Conservation (phyloP, 1,284 basidiomycete species). For the Xerocomus minutiporus region DNA sequence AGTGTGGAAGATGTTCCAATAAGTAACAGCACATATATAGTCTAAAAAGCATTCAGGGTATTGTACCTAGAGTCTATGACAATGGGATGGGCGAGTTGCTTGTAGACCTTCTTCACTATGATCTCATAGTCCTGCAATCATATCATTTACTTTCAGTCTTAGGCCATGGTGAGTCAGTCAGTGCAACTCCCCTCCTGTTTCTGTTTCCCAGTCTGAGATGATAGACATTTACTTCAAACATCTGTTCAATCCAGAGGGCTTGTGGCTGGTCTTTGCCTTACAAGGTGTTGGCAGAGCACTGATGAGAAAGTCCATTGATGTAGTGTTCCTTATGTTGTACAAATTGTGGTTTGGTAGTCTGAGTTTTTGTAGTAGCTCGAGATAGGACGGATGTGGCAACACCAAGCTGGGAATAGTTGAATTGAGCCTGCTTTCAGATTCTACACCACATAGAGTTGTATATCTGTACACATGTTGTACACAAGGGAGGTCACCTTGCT, state of each 20-base stretch:
- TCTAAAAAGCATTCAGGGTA: no score
- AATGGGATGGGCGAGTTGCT: background rate
- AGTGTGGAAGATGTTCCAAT: no score
- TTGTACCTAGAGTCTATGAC: background rate
- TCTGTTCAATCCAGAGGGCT: conserved; percentile 1
- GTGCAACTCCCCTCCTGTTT: background rate
- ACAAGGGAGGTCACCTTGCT: no score
- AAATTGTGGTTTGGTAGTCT: background rate
- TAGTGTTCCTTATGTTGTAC: background rate
- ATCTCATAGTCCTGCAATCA: background rate
- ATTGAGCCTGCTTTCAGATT: background rate
- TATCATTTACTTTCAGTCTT: no score
- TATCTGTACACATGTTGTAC: background rate
- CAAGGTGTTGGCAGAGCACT: background rate
- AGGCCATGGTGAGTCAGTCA: no score
- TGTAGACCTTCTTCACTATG: background rate
- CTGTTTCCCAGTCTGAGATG: background rate
- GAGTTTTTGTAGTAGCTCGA: background rate
- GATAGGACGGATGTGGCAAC: background rate
- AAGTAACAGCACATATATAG: no score
- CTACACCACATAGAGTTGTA: background rate
- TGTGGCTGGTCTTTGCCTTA: background rate
- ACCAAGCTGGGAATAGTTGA: conserved; percentile 3
- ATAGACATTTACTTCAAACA: background rate
- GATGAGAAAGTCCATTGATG: background rate